Base-by-base conservation (phyloP, 768 basidiomycete species). In the Cubamyces lactineus region DNA sequence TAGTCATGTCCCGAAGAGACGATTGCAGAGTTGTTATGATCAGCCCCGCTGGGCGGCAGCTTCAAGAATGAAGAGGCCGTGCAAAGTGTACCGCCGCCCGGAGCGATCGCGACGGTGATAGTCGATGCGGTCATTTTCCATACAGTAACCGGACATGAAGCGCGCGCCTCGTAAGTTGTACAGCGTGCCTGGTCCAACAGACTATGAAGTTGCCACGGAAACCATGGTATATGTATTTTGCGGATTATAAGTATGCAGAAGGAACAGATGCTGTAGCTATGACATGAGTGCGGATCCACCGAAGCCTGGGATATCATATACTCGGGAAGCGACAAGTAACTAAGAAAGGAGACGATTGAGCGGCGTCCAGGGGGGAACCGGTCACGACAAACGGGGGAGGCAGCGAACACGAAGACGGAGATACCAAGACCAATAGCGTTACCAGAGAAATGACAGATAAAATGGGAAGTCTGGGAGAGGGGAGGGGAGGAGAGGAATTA, bases 161-260 rank as follows among this genome's bases (percentile, higher is more conserved):
- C 54, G 45, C 43, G 54, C 54, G 54, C 45, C 38, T 52, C n/a
- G n/a, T n/a, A n/a, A n/a, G n/a, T 19, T 4, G 8, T 21, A 5
- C 9, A 34, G 34, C 34, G 5, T 34, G 4, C 11, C 34, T 34
- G 34, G 34, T 34, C 9, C 1, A 47, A 23, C 46, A 13, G 46
- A 47, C 23, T 9, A 2, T 13, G 1, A 13, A 13, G 24, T 11
- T 28, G 24, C 48, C 48, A 16, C 48, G 48, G 9, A 15, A 45
- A 47, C 28, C 28, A 21, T 59, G 57, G 57, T 59, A 59, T 59
- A 59, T 63, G 49, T 63, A 63, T 64, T 64, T 64, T 59, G 57
- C 53, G 53, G 47, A 49, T 63, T 59, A 54, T 40, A 28, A 50
- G 57, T 49, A 57, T 55, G 62, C 62, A 57, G 48, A 42, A 46